phyloP scores from a whole-genome alignment of 352 stramenopile species.

The Globisporangium emineosum region DNA sequence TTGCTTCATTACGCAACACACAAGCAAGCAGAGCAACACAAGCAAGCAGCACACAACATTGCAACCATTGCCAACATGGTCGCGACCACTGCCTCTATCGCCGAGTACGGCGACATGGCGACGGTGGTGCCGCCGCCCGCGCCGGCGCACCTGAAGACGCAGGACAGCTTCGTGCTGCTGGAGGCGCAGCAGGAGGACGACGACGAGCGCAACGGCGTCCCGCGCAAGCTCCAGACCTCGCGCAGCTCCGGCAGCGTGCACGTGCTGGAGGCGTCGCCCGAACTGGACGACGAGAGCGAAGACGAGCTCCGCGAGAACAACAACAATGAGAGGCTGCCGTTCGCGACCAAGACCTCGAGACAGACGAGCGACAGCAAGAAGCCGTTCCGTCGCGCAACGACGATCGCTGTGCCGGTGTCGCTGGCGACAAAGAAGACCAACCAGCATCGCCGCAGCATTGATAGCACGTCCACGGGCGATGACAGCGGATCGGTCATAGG shows the following conservation, averaged over 20 bases:
- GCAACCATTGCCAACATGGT: neutral
- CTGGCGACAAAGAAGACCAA: constrained; percentile 3
- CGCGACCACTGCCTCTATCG: constrained; percentile 3
- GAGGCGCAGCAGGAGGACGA: constrained; percentile 5
- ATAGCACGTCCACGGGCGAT: constrained; percentile 12
- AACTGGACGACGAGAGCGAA: constrained; percentile 13
- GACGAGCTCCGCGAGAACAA: neutral
- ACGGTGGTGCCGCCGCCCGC: neutral
- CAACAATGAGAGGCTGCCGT: neutral
- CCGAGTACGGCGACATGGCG: neutral
- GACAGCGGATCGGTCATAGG: constrained; percentile 5
- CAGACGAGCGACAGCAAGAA: constrained; percentile 17
- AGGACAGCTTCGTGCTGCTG: constrained; percentile 13
- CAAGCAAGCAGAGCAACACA: constrained; percentile 5
- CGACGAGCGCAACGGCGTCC: neutral
- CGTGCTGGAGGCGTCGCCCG: constrained; percentile 12
- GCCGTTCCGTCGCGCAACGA: constrained; percentile 49
- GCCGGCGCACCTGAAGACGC: constrained; percentile 1
- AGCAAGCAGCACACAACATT: no score
- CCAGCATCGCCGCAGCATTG: constrained; percentile 23
- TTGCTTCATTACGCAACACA: neutral
- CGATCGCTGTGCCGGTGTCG: constrained; percentile 37
- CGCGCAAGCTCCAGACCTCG: constrained; percentile 4
- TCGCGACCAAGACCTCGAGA: constrained; percentile 4
- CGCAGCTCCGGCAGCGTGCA: constrained; percentile 8